Evolutionary conservation across 2,329 filamentous ascomycete genomes (phyloP), one percentile per base, ranked within the genome.

Genomic region (Coleophoma eucalyptorum): DNA sequence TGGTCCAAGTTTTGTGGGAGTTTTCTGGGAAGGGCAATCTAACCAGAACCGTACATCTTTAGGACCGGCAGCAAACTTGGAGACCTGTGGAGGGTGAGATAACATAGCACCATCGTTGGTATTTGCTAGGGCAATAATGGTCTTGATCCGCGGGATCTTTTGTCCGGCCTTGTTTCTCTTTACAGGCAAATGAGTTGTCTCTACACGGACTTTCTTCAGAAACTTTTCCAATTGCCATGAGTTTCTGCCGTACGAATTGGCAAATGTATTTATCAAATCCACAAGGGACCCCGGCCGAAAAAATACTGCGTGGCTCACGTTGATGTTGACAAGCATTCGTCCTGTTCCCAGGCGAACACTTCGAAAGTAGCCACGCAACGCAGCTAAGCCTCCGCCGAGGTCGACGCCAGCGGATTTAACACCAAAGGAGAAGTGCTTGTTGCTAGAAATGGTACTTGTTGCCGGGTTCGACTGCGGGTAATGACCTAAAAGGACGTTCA

Each of bases 351-450:
- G 75, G 5, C 82, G 77, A 20, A 81, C 78, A 57, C 79, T 83
- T 5, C 79, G 69, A 59, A 78, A 84, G 66, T 80, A 85, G 0
- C 82, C 81, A 41, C 80, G 72, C 7, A 81, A 62, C 0, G 79
- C 81, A 44, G 75, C 66, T 0, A 85, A 68, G 0, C 79, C 79
- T 8, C 58, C 66, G 3, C 70, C 72, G 3, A 85, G 69, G 40
- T 31, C n/a, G 18, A 43, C 21, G 8, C 10, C 40, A 18, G 32
- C 49, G 43, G 46, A n/a, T 12, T 16, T 10, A 34, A 32, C 43
- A 21, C 34, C 38, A 19, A 50, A 49, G 6, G 31, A n/a, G 35
- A 50, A 58, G 45, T 54, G 54, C 43, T 53, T 58, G 20, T 54
- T 56, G 16, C 21, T 43, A 18, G 32, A 19, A 12, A 56, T 40